phyloP scores from a whole-genome alignment of 1,284 basidiomycete species.

The Vanrija pseudolonga region DNA sequence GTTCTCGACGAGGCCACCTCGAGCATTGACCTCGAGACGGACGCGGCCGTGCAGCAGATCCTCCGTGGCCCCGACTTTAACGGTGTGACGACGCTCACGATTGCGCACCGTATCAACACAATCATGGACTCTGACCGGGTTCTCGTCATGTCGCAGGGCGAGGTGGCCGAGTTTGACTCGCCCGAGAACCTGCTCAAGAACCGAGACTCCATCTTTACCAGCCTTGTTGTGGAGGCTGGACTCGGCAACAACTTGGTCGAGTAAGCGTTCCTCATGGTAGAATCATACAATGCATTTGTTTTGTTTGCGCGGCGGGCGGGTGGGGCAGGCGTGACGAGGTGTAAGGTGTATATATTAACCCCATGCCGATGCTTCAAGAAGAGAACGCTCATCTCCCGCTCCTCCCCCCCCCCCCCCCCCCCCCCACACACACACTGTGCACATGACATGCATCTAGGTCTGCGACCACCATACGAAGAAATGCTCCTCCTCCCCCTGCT shows the following conservation, averaged over 20 bases:
- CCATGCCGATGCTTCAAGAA: too few species aligned
- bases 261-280: too few species aligned
- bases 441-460: too few species aligned
- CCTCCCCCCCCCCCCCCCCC: too few species aligned
- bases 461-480: too few species aligned
- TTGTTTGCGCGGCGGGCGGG: too few species aligned
- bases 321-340: too few species aligned
- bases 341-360: too few species aligned
- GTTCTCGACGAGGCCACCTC: slow-evolving; percentile 71
- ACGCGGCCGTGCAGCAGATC: slow-evolving; percentile 58
- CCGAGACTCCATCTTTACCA: slow-evolving; percentile 22
- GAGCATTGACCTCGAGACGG: slow-evolving; percentile 80
- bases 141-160: slow-evolving; percentile 75
- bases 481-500: not conserved
- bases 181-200: slow-evolving; percentile 61
- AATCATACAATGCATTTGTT: too few species aligned
- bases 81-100: slow-evolving; percentile 73
- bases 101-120: slow-evolving; percentile 78
- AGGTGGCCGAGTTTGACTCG: slow-evolving; percentile 68
- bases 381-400: too few species aligned
- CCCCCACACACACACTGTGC: too few species aligned
- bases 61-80: slow-evolving; percentile 49
- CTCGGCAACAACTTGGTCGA: slow-evolving; percentile 6
- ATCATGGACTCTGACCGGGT: slow-evolving; percentile 83
- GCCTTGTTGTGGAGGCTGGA: slow-evolving; percentile 28